Evolutionary conservation across 2,329 filamentous ascomycete genomes (phyloP), one percentile per base, ranked within the genome.

Genomic region (Colletotrichum sp.): DNA sequence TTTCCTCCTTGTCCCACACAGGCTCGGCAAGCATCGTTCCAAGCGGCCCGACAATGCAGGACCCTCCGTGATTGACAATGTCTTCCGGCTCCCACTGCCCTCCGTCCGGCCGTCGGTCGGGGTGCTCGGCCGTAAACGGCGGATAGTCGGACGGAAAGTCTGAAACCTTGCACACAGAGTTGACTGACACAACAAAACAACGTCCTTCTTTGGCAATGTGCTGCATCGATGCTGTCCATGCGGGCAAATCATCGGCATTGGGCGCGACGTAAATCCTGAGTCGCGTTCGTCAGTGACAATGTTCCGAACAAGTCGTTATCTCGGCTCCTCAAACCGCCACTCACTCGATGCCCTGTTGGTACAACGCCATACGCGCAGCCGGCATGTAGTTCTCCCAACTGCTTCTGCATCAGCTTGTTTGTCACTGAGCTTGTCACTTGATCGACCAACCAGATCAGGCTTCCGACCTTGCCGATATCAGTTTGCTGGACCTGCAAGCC

Each of bases 301-400:
- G n/a, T 28, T 8, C 55, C 22, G 15, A 16, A 59, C 22, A 59
- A 59, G 15, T 28, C 22, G 55, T 27, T 9, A 59, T 28, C 22
- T 59, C 55, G 22, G 55, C 55, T 59, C 39, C 13, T 59, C 25
- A 32, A n/a, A 8, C 67, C 13, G 52, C n/a, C 27, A 67, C 82
- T 70, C 80, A 86, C 84, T 86, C 84, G 74, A 86, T 79, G 13
- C 84, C 84, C 77, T 86, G 84, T 71, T 87, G 85, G 72, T 86
- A 87, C 27, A 86, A 78, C 15, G 85, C 82, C 78, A 87, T 79
- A 22, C 85, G 80, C 16, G 85, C 85, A 9, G 83, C 84, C 8
- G 85, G 85, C 85, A 87, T 87, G 66, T 87, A 87, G 72, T 87
- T 87, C 77, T 87, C 85, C 85, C 84, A 86, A 71, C 74, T 76